phyloP scores from a whole-genome alignment of 2,329 filamentous ascomycete genomes.

The Pseudopithomyces chartarum region DNA sequence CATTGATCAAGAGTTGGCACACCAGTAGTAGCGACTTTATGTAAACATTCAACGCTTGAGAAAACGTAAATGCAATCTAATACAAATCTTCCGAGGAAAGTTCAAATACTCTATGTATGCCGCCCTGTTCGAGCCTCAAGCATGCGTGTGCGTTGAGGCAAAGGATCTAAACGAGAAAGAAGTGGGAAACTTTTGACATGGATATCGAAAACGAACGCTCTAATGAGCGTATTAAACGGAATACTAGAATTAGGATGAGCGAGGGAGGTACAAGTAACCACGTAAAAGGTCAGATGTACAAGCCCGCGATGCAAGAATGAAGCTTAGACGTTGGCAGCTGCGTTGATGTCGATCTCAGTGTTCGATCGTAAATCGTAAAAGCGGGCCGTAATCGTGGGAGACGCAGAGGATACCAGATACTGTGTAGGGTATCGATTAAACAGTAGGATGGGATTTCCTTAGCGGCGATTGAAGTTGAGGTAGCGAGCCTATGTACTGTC shows the following conservation, averaged over 20 bases:
- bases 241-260: background rate
- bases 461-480: conserved; percentile 6
- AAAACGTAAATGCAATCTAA: background rate
- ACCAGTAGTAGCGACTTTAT: background rate
- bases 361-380: too few species aligned
- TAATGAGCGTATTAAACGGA: background rate
- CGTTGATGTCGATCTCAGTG: too few species aligned
- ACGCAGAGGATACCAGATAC: too few species aligned
- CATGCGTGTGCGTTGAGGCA: background rate
- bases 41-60: background rate
- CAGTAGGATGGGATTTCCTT: background rate
- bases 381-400: too few species aligned
- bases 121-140: background rate
- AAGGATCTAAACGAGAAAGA: background rate
- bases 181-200: background rate
- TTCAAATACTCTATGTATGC: background rate
- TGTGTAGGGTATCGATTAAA: too few species aligned
- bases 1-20: too few species aligned
- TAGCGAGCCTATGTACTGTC: background rate
- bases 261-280: background rate
- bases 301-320: background rate
- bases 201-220: background rate
- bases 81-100: background rate
- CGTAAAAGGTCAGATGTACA: background rate
- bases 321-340: too few species aligned